Evolutionary conservation across 1,284 basidiomycete species (phyloP).

Genomic region (Spongispora temasekensis): DNA sequence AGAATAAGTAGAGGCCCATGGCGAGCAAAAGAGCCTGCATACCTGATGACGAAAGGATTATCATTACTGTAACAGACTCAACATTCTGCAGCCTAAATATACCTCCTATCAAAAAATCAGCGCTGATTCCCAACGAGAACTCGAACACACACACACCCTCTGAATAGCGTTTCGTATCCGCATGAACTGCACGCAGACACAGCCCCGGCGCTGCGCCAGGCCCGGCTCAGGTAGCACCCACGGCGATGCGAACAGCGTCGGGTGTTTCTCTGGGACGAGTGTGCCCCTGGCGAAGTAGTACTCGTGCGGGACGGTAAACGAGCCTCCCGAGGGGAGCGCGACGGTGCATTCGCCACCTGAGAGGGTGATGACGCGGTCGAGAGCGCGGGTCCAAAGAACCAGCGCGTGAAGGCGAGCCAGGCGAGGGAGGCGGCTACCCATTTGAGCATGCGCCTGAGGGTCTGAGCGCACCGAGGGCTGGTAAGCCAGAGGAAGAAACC

Average conservation of each 20-base stretch:
- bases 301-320: constrained; percentile 55
- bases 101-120: too few relatives aligned
- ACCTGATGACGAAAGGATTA: too few relatives aligned
- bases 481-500: constrained; percentile 65
- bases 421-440: constrained; percentile 66
- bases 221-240: constrained; percentile 39
- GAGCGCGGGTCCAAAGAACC: constrained; percentile 92
- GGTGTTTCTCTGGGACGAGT: constrained; percentile 65
- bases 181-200: constrained; percentile 57
- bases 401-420: constrained; percentile 80
- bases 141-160: constrained; percentile 30
- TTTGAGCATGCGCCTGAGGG: constrained; percentile 49
- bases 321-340: constrained; percentile 55
- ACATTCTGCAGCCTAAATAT: too few relatives aligned
- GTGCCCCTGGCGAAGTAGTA: constrained; percentile 55
- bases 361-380: constrained; percentile 72
- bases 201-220: constrained; percentile 50
- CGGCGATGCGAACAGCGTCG: constrained; percentile 58
- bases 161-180: constrained; percentile 53
- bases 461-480: constrained; percentile 46
- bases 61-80: too few relatives aligned
- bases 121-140: background rate
- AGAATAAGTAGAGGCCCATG: background rate
- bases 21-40: too few relatives aligned
- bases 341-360: constrained; percentile 86